These are phyloP conservation scores for Straminergon stramineum DNA, from an alignment of 225 moss, liverwort and hornwort species.

Conservation along the genomic window DNA sequence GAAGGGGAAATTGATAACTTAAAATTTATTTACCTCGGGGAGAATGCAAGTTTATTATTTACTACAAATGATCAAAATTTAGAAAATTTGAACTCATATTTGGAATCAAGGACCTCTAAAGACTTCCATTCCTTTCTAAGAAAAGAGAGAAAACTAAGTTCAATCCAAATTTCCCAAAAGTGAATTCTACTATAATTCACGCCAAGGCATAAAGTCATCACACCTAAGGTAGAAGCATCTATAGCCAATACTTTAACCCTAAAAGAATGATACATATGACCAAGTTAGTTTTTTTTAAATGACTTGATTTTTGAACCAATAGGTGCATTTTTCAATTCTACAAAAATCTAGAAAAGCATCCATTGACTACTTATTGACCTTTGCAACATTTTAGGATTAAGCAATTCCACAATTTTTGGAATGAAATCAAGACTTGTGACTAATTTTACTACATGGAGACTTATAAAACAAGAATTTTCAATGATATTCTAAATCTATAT, in stretches of 20 bases:
- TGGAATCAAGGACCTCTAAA: background rate
- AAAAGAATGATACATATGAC: background rate
- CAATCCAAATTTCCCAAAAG: background rate
- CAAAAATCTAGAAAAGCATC: background rate
- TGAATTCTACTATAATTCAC: background rate
- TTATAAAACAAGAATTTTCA: background rate
- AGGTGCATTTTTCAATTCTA: no score
- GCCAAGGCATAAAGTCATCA: background rate
- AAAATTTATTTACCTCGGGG: rapidly evolving
- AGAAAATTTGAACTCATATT: background rate
- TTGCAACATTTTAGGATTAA: rapidly evolving
- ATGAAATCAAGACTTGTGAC: background rate
- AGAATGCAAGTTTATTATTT: background rate
- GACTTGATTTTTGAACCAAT: background rate
- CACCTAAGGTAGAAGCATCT: background rate
- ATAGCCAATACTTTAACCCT: background rate
- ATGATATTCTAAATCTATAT: background rate
- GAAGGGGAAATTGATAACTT: background rate
- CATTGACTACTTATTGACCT: rapidly evolving
- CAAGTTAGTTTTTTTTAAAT: rapidly evolving
- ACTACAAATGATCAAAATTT: background rate
- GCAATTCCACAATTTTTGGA: rapidly evolving
- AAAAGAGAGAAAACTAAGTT: background rate
- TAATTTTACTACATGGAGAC: background rate
- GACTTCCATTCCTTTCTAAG: background rate